These are phyloP conservation scores for Serendipita indica DNA, from an alignment of 768 basidiomycete genomes.

Conservation along the genomic window DNA sequence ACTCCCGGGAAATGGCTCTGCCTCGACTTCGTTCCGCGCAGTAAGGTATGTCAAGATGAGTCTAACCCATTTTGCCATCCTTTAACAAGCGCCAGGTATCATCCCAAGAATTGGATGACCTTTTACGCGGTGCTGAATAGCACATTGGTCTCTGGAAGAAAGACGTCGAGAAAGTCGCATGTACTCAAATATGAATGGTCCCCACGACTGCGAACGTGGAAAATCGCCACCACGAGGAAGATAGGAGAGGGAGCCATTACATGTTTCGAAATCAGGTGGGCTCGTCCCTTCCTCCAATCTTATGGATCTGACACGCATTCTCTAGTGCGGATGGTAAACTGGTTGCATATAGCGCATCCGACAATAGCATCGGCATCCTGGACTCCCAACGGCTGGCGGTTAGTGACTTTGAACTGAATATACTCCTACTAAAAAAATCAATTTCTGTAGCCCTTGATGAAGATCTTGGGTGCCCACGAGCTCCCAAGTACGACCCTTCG, in stretches of 20 bases:
- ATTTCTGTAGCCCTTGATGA: slow-evolving; percentile 55
- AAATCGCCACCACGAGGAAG: slow-evolving; percentile 48
- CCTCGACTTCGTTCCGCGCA: slow-evolving; percentile 37
- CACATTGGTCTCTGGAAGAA: slow-evolving; percentile 40
- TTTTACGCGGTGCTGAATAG: slow-evolving; percentile 65
- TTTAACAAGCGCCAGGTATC: too few species aligned
- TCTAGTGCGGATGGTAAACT: slow-evolving; percentile 63
- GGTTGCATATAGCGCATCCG: slow-evolving; percentile 76
- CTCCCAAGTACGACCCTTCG: slow-evolving; percentile 81
- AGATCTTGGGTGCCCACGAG: slow-evolving; percentile 87
- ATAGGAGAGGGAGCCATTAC: slow-evolving; percentile 70
- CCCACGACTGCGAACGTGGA: slow-evolving; percentile 34
- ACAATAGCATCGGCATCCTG: slow-evolving; percentile 69
- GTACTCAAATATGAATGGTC: slow-evolving; percentile 24
- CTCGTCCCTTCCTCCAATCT: slow-evolving; percentile 11
- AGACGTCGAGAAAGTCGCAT: slow-evolving; percentile 42
- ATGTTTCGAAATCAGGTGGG: slow-evolving; percentile 76
- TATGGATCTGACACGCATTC: slow-evolving; percentile 10
- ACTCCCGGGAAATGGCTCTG: slow-evolving; percentile 31
- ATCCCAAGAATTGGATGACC: slow-evolving; percentile 35
- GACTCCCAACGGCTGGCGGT: slow-evolving; percentile 70
- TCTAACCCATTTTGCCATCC: too few species aligned
- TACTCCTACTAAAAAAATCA: not conserved
- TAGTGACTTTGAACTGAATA: slow-evolving; percentile 20
- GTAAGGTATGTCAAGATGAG: slow-evolving; percentile 30